phyloP scores from a whole-genome alignment of 2,329 filamentous ascomycete genomes.

The Penicillium capsulatum region DNA sequence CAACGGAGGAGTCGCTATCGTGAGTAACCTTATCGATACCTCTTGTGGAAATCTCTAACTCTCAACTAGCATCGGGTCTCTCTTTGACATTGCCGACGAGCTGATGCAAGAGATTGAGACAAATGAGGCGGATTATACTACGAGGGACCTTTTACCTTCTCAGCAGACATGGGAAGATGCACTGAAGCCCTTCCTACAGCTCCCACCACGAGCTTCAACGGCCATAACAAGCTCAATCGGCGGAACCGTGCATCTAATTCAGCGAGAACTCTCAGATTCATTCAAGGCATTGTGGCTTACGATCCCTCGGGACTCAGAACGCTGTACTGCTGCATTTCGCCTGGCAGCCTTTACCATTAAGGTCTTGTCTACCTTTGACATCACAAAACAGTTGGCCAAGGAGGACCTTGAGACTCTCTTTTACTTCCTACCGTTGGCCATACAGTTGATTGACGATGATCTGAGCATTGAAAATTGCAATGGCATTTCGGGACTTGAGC shows the following conservation, averaged over 20 bases:
- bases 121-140: slow-evolving; percentile 26
- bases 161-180: slow-evolving; percentile 62
- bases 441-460: slow-evolving; percentile 58
- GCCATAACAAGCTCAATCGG: slow-evolving; percentile 69
- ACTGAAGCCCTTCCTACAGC: slow-evolving; percentile 50
- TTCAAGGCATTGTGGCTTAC: slow-evolving; percentile 24
- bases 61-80: slow-evolving; percentile 50
- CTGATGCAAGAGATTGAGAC: slow-evolving; percentile 37
- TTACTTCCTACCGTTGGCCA: slow-evolving; percentile 50
- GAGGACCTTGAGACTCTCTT: slow-evolving; percentile 42
- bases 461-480: slow-evolving; percentile 54
- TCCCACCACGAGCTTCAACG: slow-evolving; percentile 53
- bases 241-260: slow-evolving; percentile 64
- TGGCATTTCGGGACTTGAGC: slow-evolving; percentile 48
- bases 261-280: slow-evolving; percentile 26
- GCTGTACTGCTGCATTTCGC: slow-evolving; percentile 67
- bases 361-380: slow-evolving; percentile 49
- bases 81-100: slow-evolving; percentile 53
- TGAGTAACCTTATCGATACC: slow-evolving; percentile 28
- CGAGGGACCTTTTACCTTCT: slow-evolving; percentile 58
- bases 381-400: slow-evolving; percentile 31
- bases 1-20: slow-evolving; percentile 44
- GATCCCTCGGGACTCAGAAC: slow-evolving; percentile 60
- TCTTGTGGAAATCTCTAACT: slow-evolving; percentile 19
- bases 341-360: slow-evolving; percentile 67